Percentiles rank a stretch among this genome's conserved stretches.
These are phyloP conservation scores for Colletotrichum neosansevieriae DNA, from an alignment of 2,329 filamentous ascomycete species.

Conservation along the genomic window DNA sequence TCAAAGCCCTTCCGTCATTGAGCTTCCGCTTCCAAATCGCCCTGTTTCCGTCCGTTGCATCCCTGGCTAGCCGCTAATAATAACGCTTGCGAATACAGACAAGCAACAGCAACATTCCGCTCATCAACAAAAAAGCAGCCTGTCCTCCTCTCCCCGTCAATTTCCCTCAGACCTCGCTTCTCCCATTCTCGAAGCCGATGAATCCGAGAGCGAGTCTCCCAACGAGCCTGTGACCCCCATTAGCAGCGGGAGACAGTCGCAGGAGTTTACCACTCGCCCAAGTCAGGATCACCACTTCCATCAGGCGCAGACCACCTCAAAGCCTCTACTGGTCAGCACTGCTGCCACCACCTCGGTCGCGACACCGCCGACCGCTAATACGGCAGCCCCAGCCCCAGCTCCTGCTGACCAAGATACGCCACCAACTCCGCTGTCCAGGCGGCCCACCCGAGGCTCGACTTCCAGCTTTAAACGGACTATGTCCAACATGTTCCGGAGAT, in stretches of 20 bases:
- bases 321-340: slow-evolving; percentile 35
- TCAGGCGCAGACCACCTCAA: slow-evolving; percentile 33
- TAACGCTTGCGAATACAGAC: slow-evolving; percentile 31
- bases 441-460: slow-evolving; percentile 57
- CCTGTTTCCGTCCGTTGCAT: slow-evolving; percentile 38
- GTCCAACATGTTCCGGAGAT: slow-evolving; percentile 62
- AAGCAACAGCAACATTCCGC: slow-evolving; percentile 21
- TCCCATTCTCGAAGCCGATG: slow-evolving; percentile 69
- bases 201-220: slow-evolving; percentile 69
- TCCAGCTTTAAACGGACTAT: slow-evolving; percentile 62
- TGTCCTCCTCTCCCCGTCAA: slow-evolving; percentile 59
- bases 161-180: slow-evolving; percentile 63
- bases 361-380: slow-evolving; percentile 20
- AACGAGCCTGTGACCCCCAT: slow-evolving; percentile 73
- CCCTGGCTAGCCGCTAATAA: slow-evolving; percentile 33
- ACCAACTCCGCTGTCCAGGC: slow-evolving; percentile 51
- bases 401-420: slow-evolving; percentile 45
- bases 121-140: slow-evolving; percentile 37
- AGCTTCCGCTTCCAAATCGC: slow-evolving; percentile 27
- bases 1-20: slow-evolving; percentile 34
- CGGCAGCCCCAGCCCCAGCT: slow-evolving; percentile 28
- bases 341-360: slow-evolving; percentile 31
- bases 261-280: slow-evolving; percentile 62
- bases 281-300: slow-evolving; percentile 53
- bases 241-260: slow-evolving; percentile 66